These are phyloP conservation scores for Marasmius tenuissimus DNA, from an alignment of 1,284 basidiomycete genomes.

Conservation along the genomic window DNA sequence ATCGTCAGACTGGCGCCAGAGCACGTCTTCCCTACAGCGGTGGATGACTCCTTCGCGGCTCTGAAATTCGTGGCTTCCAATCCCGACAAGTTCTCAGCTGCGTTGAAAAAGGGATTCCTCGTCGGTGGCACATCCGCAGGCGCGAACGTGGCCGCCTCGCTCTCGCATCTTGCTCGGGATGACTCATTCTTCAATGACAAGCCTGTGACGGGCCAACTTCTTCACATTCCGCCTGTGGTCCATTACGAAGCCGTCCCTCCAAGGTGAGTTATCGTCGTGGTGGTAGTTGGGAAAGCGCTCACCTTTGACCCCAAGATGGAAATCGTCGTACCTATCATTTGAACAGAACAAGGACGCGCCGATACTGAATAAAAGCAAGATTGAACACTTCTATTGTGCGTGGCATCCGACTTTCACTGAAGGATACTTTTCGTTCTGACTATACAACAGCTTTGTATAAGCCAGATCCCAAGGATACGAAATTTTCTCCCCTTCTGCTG, in stretches of 20 bases:
- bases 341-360: constrained; percentile 12
- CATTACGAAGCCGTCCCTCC: constrained; percentile 8
- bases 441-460: neutral
- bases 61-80: neutral
- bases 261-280: neutral
- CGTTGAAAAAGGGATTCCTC: constrained; percentile 10
- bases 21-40: neutral
- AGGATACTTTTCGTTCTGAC: neutral
- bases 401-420: no score
- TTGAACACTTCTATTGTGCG: neutral
- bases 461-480: constrained; percentile 3
- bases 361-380: neutral
- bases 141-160: constrained; percentile 1
- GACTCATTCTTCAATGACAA: constrained; percentile 10
- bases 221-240: constrained; percentile 9
- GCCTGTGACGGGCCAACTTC: constrained; percentile 13
- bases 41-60: neutral
- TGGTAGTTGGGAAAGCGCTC: neutral
- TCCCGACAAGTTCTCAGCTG: neutral
- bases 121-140: constrained; percentile 12
- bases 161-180: constrained; percentile 11
- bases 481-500: constrained; percentile 7
- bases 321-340: constrained; percentile 5
- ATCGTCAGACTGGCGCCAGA: neutral
- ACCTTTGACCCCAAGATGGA: constrained; percentile 7